Percentiles rank a stretch among this genome's conserved stretches.
These are phyloP conservation scores for Iris macrosiphon DNA, from an alignment of 106 monocot genomes.

Conservation along the genomic window DNA sequence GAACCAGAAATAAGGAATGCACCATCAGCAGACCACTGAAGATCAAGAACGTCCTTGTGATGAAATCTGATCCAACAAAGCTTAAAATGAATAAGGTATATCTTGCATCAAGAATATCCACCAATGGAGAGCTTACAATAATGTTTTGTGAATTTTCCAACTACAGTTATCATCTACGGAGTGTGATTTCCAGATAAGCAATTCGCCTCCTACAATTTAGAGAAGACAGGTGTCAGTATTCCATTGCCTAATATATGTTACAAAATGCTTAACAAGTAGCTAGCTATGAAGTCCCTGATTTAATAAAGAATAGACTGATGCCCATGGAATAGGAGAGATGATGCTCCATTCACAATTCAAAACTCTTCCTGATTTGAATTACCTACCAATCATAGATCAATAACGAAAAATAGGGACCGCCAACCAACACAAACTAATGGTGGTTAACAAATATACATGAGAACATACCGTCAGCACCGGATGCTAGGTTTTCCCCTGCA, in stretches of 20 bases:
- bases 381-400: no score
- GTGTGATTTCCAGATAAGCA: slow-evolving; percentile 80
- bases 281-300: no score
- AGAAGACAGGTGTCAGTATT: background rate
- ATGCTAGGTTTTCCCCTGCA: slow-evolving; percentile 82
- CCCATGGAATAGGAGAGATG: no score
- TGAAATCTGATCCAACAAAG: slow-evolving; percentile 47
- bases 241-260: background rate
- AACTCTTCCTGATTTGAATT: no score
- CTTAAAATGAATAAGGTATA: background rate
- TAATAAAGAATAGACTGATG: no score
- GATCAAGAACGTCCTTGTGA: slow-evolving; percentile 88
- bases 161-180: slow-evolving; percentile 38
- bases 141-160: slow-evolving; percentile 86
- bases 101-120: background rate
- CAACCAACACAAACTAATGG: no score
- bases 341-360: no score
- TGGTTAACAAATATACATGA: no score
- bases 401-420: no score
- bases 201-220: slow-evolving; percentile 60
- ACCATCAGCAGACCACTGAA: slow-evolving; percentile 78
- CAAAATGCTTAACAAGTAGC: no score
- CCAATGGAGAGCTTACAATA: slow-evolving; percentile 43
- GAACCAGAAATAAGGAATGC: slow-evolving; percentile 73
- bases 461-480: slow-evolving; percentile 98